Evolutionary conservation across 2,329 filamentous ascomycete genomes (phyloP).

Genomic region (Verruconis gallopava): DNA sequence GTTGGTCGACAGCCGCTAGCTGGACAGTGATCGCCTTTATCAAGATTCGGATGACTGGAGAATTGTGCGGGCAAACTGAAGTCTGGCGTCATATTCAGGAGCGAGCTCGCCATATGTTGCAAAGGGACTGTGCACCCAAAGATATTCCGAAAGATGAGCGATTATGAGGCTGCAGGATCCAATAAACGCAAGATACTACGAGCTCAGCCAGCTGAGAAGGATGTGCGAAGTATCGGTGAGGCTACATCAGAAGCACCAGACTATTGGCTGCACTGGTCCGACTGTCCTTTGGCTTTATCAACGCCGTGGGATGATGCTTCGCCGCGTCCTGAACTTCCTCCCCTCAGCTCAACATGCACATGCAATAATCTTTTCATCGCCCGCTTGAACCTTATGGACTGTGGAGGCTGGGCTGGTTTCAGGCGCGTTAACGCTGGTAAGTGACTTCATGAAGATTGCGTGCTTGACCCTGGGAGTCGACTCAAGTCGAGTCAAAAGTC

Average conservation of each 20-base stretch:
- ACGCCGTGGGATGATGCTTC: neutral
- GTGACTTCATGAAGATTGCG: neutral
- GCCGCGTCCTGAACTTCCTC: neutral
- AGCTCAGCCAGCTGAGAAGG: neutral
- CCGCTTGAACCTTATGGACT: neutral
- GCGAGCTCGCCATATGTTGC: no score
- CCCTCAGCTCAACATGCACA: neutral
- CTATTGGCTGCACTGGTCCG: neutral
- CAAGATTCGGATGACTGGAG: no score
- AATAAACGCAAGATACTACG: no score
- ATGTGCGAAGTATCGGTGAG: constrained; percentile 4
- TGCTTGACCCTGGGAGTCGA: neutral
- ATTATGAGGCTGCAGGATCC: no score
- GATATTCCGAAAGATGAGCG: no score
- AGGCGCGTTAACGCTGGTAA: neutral
- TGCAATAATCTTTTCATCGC: neutral
- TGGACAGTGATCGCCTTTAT: no score
- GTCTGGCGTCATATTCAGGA: no score
- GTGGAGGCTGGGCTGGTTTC: constrained; percentile 5
- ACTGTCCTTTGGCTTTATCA: neutral
- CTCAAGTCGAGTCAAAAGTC: neutral
- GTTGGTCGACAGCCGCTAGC: no score
- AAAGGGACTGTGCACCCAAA: no score
- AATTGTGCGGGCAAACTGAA: no score
- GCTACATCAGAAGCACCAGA: neutral